phyloP scores from a whole-genome alignment of 2,329 filamentous ascomycete genomes.

The Pseudophaeomoniella oleicola region DNA sequence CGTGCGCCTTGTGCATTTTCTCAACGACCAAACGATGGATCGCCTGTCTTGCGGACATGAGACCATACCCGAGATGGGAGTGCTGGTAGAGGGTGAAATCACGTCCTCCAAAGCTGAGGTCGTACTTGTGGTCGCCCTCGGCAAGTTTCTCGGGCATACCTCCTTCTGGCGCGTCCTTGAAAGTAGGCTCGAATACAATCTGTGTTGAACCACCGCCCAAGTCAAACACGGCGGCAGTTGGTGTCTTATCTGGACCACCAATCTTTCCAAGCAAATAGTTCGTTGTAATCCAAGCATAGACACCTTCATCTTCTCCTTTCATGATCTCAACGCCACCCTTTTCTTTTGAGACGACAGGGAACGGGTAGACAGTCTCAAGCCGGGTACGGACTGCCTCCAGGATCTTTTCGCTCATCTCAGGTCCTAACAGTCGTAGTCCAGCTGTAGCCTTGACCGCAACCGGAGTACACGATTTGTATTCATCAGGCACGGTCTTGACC shows the following conservation, averaged over 20 bases:
- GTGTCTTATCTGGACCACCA: constrained; percentile 74
- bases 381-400: constrained; percentile 69
- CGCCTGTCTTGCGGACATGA: constrained; percentile 86
- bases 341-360: constrained; percentile 77
- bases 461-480: constrained; percentile 80
- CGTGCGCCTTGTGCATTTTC: constrained; percentile 49
- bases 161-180: constrained; percentile 55
- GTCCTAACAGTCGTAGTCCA: constrained; percentile 73
- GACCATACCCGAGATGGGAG: constrained; percentile 89
- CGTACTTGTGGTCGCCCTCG: constrained; percentile 92
- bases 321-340: constrained; percentile 88
- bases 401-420: constrained; percentile 68
- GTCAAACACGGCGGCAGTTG: constrained; percentile 90
- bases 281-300: constrained; percentile 97
- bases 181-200: constrained; percentile 96
- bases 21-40: constrained; percentile 66
- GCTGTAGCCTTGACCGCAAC: constrained; percentile 97
- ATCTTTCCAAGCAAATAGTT: constrained; percentile 99
- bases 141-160: constrained; percentile 76
- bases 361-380: constrained; percentile 80
- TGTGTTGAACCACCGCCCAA: constrained; percentile 94
- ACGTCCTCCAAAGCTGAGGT: constrained; percentile 75
- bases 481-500: constrained; percentile 68
- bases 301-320: constrained; percentile 93
- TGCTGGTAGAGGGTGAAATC: constrained; percentile 93